Base-by-base conservation (phyloP, 352 stramenopile genomes). In the Globisporangium nagaii region DNA sequence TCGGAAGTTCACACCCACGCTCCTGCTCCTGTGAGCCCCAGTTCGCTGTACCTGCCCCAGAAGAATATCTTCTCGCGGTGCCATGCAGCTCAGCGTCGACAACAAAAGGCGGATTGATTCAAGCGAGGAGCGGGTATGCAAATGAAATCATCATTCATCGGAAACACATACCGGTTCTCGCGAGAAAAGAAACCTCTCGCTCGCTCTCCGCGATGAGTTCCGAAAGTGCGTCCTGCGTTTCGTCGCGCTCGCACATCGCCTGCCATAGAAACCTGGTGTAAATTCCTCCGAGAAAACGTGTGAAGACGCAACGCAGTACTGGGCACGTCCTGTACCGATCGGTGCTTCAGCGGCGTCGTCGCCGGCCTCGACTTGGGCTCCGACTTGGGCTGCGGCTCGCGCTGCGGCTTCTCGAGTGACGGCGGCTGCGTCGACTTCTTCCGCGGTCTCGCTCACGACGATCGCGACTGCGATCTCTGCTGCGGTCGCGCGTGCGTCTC, bases 341-440 rank as follows among this genome's bases (percentile, higher is more conserved):
- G n/a, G 17, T 20, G 43, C 27, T 25, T 58, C 40, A 75, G 12
- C 54, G 70, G 31, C 69, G 73, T 9, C 67, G 63, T 22, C 70
- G 62, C 25, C 64, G 73, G 45, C 70, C 77, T 39, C 66, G 74
- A 52, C 71, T 88, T 25, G 59, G 69, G 60, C 58, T 68, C n/a
- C 57, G 62, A 35, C 65, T 73, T 32, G 31, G 24, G 52, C 67
- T 69, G 37, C 50, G 54, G 22, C 60, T 70, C 20, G 41, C 28
- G n/a, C 61, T 70, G 9, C 34, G 40, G 30, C 44, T 69, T 25
- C 58, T 60, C 10, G 63, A 70, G 45, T 60, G 68, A 34, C 62
- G 65, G 17, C 60, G 70, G 24, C 66, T 70, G 36, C 73, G 62
- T 22, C 63, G 64, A 28, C 59, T 65, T 36, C 62, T 61, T 35